These are phyloP conservation scores for Puccinia hordei DNA, from an alignment of 1,284 basidiomycete genomes.

Conservation along the genomic window DNA sequence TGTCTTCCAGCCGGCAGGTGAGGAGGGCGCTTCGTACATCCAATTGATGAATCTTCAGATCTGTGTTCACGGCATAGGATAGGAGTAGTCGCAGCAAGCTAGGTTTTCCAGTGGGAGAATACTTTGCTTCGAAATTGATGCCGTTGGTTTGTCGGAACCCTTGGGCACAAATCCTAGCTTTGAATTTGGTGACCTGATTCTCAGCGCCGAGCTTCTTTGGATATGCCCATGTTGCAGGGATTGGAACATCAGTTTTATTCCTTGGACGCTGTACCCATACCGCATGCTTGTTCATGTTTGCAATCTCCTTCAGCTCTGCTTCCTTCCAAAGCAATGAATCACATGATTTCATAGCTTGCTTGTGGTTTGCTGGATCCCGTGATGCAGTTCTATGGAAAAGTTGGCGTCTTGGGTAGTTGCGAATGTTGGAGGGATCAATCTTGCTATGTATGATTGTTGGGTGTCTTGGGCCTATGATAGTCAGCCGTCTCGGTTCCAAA, in stretches of 20 bases:
- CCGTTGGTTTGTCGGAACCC: not conserved
- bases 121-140: not conserved
- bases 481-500: too few relatives aligned
- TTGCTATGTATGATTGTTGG: too few relatives aligned
- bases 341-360: not conserved
- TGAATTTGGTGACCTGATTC: constrained; percentile 1
- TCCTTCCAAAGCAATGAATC: not conserved
- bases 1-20: not conserved
- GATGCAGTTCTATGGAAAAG: too few relatives aligned
- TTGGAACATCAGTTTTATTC: not conserved
- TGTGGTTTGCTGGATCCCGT: not conserved
- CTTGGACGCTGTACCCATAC: not conserved
- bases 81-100: not conserved
- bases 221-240: not conserved
- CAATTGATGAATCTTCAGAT: not conserved
- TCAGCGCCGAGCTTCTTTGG: not conserved
- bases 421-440: too few relatives aligned
- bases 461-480: not conserved
- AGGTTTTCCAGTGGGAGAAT: not conserved
- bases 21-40: not conserved
- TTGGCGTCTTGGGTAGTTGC: too few relatives aligned
- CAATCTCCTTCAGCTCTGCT: not conserved
- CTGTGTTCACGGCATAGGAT: not conserved
- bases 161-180: not conserved
- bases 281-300: not conserved